Evolutionary conservation across 1,284 basidiomycete genomes (phyloP).

Genomic region (Abortiporus biennis): DNA sequence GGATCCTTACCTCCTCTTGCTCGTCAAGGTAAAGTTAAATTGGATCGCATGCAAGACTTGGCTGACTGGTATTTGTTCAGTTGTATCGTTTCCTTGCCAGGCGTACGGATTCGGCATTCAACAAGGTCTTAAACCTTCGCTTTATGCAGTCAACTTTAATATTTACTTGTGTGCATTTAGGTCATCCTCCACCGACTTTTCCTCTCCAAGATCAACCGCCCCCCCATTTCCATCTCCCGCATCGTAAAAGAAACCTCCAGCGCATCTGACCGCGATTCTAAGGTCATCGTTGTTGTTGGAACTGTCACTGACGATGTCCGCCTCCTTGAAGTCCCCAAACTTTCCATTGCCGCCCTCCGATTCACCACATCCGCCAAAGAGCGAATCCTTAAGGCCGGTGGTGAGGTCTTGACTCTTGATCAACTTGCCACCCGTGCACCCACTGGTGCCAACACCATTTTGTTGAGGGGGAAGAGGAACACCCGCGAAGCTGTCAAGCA

Average conservation of each 20-base stretch:
- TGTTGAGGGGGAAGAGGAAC: slow-evolving; percentile 90
- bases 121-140: slow-evolving; percentile 62
- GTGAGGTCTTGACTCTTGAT: slow-evolving; percentile 93
- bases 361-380: slow-evolving; percentile 93
- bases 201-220: slow-evolving; percentile 96
- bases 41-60: slow-evolving; percentile 19
- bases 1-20: slow-evolving; percentile 97
- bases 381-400: slow-evolving; percentile 93
- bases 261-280: slow-evolving; percentile 67
- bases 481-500: slow-evolving; percentile 93
- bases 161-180: slow-evolving; percentile 29
- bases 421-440: slow-evolving; percentile 94
- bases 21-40: slow-evolving; percentile 99
- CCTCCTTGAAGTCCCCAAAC: slow-evolving; percentile 82
- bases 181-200: slow-evolving; percentile 95
- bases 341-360: slow-evolving; percentile 90
- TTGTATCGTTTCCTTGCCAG: slow-evolving; percentile 99
- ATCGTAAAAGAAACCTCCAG: slow-evolving; percentile 78
- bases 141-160: slow-evolving; percentile 7
- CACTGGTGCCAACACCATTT: slow-evolving; percentile 92
- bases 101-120: slow-evolving; percentile 94
- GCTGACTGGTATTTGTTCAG: slow-evolving; percentile 36
- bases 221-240: slow-evolving; percentile 91
- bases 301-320: slow-evolving; percentile 97
- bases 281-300: slow-evolving; percentile 88